Base-by-base conservation (phyloP, 345 rosid genomes). In the Luvunga scandens region DNA sequence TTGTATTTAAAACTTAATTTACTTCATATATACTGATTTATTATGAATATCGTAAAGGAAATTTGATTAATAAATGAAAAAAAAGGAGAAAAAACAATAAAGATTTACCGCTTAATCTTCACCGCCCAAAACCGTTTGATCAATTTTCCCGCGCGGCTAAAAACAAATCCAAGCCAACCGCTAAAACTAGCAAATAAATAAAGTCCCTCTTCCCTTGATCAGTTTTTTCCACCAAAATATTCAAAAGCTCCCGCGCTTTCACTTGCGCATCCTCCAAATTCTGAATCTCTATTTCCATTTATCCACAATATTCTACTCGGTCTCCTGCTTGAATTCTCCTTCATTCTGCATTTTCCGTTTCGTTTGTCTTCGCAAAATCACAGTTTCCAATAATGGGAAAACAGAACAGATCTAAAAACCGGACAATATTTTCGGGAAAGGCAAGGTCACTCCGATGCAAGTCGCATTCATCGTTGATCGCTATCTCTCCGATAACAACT, bases 401-500 rank as follows among this genome's bases (percentile, higher is more conserved):
- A 87, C 89, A 84, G 36, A 72, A 73, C 82, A 88, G 80, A 82
- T 75, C 89, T 25, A 91, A 81, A 84, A 82, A 13, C 34, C 84
- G 2, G 81, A 84, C 1, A 70, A 57, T 2, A 70, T 61, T n/a
- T 61, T 87, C 21, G 97, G 90, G 45, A 92, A 86, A 19, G 95
- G 97, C 2, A 82, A 88, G 79, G 91, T 94, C 0, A 94, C 97
- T 12, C 97, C 91, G 0, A 85, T 87, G 34, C 99, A 96, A 75
- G 80, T 92, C 25, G 97, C 99, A 1, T 96, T 87, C 85, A 88
- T 96, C 60, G 94, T 92, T 4, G 98, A 96, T 72, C 89, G 95
- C 4, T 96, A 94, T 80, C 99, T 96, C 74, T 78, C 72, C 68
- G 97, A 94, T 71, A 92, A 89, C 85, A 85, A 78, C 42, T 92